Conservation (phyloP, 2,329 filamentous ascomycete genomes). For the Scedosporium apiospermum region DNA sequence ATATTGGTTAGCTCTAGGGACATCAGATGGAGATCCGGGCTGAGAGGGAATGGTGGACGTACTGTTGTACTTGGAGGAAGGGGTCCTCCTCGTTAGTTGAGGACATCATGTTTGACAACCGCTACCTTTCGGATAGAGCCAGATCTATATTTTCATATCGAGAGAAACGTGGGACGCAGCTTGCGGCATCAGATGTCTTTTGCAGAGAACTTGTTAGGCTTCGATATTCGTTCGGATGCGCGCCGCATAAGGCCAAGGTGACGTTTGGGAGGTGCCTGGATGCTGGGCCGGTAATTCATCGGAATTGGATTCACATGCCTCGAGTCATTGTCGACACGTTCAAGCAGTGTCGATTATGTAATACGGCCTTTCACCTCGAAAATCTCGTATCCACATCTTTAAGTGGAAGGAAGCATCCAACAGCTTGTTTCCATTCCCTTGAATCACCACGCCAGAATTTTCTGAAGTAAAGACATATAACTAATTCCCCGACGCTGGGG, state of each 20-base stretch:
- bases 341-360: background rate
- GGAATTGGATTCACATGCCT: background rate
- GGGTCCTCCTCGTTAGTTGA: constrained; percentile 59
- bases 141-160: background rate
- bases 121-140: background rate
- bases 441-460: too few species aligned
- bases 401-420: too few species aligned
- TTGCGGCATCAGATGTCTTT: too few species aligned
- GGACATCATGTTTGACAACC: constrained; percentile 48
- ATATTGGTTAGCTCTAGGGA: constrained; percentile 7
- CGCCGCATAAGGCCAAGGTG: background rate
- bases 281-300: background rate
- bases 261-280: background rate
- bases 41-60: constrained; percentile 17
- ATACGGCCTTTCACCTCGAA: background rate
- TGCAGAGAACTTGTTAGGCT: too few species aligned
- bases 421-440: too few species aligned
- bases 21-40: constrained; percentile 3
- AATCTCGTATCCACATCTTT: too few species aligned
- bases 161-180: background rate
- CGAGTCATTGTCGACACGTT: background rate
- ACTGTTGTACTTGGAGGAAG: constrained; percentile 66
- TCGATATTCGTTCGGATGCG: background rate
- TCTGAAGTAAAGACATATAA: too few species aligned
- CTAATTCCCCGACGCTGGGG: too few species aligned